A percentile compares a stretch with the other conserved stretches of the same genome.
Conservation (phyloP, 257 asterid species). For the Solanum corneliomulleri region DNA sequence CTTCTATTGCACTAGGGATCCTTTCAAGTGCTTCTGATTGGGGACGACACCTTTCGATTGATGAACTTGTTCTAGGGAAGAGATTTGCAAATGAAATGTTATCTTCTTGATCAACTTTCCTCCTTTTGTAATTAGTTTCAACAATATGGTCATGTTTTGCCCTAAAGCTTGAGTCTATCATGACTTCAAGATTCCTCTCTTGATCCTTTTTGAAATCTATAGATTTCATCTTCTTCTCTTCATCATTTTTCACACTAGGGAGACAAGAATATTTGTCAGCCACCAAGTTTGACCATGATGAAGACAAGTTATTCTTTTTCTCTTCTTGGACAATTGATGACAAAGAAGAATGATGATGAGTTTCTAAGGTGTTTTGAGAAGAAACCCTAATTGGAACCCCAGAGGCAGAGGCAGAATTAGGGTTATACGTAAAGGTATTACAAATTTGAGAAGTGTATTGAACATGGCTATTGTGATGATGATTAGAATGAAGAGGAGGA, state of each 20-base stretch:
- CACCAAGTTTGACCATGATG: slow-evolving; percentile 45
- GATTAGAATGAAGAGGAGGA: not conserved
- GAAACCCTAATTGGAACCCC: slow-evolving; percentile 42
- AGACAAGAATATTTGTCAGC: slow-evolving; percentile 14
- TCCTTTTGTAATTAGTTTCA: slow-evolving; percentile 48
- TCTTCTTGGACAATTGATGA: slow-evolving; percentile 18
- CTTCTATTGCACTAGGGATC: slow-evolving; percentile 30
- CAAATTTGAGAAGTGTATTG: slow-evolving; percentile 25
- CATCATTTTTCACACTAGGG: slow-evolving; percentile 17
- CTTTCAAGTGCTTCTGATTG: slow-evolving; percentile 18
- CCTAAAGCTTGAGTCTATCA: slow-evolving; percentile 9
- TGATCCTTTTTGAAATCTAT: not conserved
- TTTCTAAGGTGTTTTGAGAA: slow-evolving; percentile 11
- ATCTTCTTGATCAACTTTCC: slow-evolving; percentile 27
- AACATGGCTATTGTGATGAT: not conserved
- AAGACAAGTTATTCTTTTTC: not conserved
- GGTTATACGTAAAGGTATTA: slow-evolving; percentile 27
- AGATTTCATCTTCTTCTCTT: slow-evolving; percentile 3
- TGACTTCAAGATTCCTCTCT: not conserved
- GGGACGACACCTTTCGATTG: slow-evolving; percentile 17
- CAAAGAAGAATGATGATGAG: slow-evolving; percentile 8
- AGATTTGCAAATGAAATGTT: slow-evolving; percentile 6
- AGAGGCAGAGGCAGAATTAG: slow-evolving; percentile 23
- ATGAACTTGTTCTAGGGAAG: slow-evolving; percentile 17
- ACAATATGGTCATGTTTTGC: slow-evolving; percentile 21